These are phyloP conservation scores for Viola pubescens DNA, from an alignment of 441 rosid genomes.

Conservation along the genomic window DNA sequence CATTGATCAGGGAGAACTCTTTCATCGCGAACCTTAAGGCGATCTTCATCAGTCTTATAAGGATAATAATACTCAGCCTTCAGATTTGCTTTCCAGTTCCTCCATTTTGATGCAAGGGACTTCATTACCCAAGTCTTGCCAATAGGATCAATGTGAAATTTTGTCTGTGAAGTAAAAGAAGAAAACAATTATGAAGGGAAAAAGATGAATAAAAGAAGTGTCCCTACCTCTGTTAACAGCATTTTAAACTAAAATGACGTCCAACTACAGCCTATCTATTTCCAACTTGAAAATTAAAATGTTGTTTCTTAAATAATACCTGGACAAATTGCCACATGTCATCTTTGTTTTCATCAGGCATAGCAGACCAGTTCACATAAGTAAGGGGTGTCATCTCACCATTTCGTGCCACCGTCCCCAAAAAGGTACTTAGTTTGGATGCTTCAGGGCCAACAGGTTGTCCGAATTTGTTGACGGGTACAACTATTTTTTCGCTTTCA, in stretches of 20 bases:
- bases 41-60: conserved; percentile 32
- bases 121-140: conserved; percentile 33
- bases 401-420: conserved; percentile 33
- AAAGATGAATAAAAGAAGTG: too few species aligned
- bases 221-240: too few species aligned
- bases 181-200: too few species aligned
- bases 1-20: conserved; percentile 39
- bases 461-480: conserved; percentile 28
- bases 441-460: conserved; percentile 35
- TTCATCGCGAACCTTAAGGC: conserved; percentile 24
- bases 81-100: conserved; percentile 33
- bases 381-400: conserved; percentile 34
- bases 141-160: conserved; percentile 28
- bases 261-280: neutral
- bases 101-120: conserved; percentile 33
- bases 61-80: conserved; percentile 28
- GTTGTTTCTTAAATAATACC: conserved; percentile 14
- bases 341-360: conserved; percentile 28
- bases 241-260: too few species aligned
- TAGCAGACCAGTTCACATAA: conserved; percentile 22
- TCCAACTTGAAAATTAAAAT: neutral
- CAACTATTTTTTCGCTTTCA: conserved; percentile 25
- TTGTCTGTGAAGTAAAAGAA: conserved; percentile 18
- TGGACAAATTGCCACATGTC: conserved; percentile 32
- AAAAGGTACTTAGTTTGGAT: conserved; percentile 26